Base-by-base conservation (phyloP, 2,329 filamentous ascomycete genomes). In the Chrysosporium keratinophilum region DNA sequence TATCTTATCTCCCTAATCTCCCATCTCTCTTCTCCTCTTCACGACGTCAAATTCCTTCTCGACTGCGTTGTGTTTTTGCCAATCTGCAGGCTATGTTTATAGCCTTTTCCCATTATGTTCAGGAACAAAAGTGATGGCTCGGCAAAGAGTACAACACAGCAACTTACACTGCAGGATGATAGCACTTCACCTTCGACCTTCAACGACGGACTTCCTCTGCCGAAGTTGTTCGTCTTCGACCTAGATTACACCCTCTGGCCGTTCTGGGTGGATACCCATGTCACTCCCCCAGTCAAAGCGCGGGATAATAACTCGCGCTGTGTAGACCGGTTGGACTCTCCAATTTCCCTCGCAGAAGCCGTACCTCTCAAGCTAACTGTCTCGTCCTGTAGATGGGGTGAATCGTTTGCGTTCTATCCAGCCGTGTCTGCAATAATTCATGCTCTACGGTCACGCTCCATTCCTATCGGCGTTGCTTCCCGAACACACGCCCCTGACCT, bases 241-340 rank as follows among this genome's bases (percentile, higher is more conserved):
- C 81, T 97, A 58, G 91, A 97, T 76, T 97, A 96, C 76, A 97
- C 93, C 0, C 78, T 97, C n/a, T 97, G 91, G 93, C 89, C 90
- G 3, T 96, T 96, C 72, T 97, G 91, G 91, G 84, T 95, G 1
- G 93, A 97, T 74, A 95, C 89, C 2, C 90, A 96, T 71, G 85
- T 93, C 62, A 81, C 82, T 20, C 79, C 82, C 5, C 90, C 89
- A 0, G 72, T 95, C 48, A 83, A 82, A 58, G 75, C 80, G 48
- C 77, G 76, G 59, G 79, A 82, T 57, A 70, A 72, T 57, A 73
- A 73, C 57, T 71, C 71, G 28, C 70, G 71, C 55, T 69, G 67
- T 31, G 67, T 70, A 4, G 72, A 74, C 57, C 64, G 65, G 72
- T 73, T 65, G 11, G 6, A 5, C 28, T 6, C 33, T 45, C 17